Base-by-base conservation (phyloP, 2,329 filamentous ascomycete genomes). In the Neonectria punicea region DNA sequence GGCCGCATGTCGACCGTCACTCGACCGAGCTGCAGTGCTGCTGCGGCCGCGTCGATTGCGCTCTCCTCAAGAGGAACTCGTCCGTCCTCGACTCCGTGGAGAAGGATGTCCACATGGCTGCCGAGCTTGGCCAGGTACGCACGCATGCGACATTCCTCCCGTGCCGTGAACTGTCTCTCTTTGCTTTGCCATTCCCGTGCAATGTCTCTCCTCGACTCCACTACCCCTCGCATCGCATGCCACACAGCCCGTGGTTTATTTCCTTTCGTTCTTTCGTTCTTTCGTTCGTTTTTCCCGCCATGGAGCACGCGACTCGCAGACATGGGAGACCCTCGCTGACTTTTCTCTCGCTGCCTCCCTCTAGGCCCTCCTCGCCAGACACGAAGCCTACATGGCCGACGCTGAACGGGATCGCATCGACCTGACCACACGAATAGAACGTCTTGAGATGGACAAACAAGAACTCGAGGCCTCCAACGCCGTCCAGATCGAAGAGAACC, bases 371-470 rank as follows among this genome's bases (percentile, higher is more conserved):
- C 89, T 99, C 46, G 89, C 92, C 69, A 92, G 95, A 74, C 94
- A 99, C 87, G 94, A 98, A 84, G 90, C 92, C 65, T 98, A 97
- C 80, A 95, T 98, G 86, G 91, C 91, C 72, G 93, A 97, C 79
- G 93, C 94, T 65, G 94, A 97, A 83, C 89, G 90, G 72, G 94
- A 98, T 78, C 92, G 94, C 66, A 83, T 85, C 66, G 88, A 90
- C 66, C 89, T 98, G 80, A 86, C 88, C 49, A 80, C 83, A 51
- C 92, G 88, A 67, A 94, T 98, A 76, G 90, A 92, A 72, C 86
- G 86, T 68, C 85, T 99, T 57, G 93, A 97, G 81, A 80, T 80
- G 73, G 87, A 89, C 72, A 97, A 97, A 81, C 85, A 83, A 74
- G 83, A 88, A 65, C 87, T 97, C 66, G 93, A 97, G 79, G 84